These are phyloP conservation scores for Astraeus odoratus DNA, from an alignment of 768 basidiomycete genomes.

Conservation along the genomic window DNA sequence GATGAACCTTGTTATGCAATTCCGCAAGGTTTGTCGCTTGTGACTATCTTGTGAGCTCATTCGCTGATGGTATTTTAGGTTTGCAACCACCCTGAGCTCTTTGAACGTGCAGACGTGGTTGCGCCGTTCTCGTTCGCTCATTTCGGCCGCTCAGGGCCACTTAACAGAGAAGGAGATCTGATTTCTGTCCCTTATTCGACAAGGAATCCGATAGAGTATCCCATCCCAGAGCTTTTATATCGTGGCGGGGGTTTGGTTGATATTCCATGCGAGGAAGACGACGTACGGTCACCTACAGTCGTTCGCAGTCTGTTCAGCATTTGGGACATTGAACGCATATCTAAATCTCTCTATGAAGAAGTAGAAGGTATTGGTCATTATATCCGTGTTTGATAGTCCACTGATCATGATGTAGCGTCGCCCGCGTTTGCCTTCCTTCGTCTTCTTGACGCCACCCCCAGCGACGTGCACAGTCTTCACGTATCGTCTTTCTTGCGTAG, in stretches of 20 bases:
- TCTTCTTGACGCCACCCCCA: slow-evolving; percentile 53
- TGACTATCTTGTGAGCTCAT: not conserved
- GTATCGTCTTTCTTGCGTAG: slow-evolving; percentile 53
- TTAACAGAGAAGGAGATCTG: slow-evolving; percentile 85
- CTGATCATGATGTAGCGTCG: slow-evolving; percentile 30
- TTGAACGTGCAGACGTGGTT: slow-evolving; percentile 93
- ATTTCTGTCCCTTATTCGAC: slow-evolving; percentile 81
- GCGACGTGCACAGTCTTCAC: slow-evolving; percentile 59
- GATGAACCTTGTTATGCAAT: slow-evolving; percentile 99
- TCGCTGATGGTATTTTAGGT: slow-evolving; percentile 41
- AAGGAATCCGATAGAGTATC: slow-evolving; percentile 76
- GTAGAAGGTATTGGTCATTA: slow-evolving; percentile 38
- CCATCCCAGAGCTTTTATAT: slow-evolving; percentile 70
- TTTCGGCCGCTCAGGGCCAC: slow-evolving; percentile 73
- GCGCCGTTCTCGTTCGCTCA: slow-evolving; percentile 87
- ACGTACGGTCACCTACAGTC: slow-evolving; percentile 40
- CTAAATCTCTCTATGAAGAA: slow-evolving; percentile 55
- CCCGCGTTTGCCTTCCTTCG: slow-evolving; percentile 71
- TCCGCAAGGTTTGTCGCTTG: slow-evolving; percentile 68
- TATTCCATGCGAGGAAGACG: slow-evolving; percentile 52
- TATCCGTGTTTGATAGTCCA: no score
- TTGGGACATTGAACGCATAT: slow-evolving; percentile 82
- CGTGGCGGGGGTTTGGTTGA: slow-evolving; percentile 67
- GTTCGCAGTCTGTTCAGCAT: slow-evolving; percentile 76
- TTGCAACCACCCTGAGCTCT: slow-evolving; percentile 97